Percentiles rank a stretch among this genome's conserved stretches.
These are phyloP conservation scores for Seminavis robusta DNA, from an alignment of 108 stramenopile genomes.

Conservation along the genomic window DNA sequence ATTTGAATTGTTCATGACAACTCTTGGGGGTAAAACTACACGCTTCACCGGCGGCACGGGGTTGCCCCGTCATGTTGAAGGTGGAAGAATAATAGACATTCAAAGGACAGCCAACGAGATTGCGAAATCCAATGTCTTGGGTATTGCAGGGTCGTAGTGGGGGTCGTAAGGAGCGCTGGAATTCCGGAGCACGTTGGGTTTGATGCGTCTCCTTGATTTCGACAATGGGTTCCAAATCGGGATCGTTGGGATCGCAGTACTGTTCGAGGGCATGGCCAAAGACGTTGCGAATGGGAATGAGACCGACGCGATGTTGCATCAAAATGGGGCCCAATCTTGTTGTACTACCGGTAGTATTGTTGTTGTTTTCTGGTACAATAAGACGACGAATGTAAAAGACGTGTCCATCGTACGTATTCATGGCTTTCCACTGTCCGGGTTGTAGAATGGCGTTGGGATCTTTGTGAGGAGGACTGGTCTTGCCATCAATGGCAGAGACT, in stretches of 20 bases:
- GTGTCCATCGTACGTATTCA: too few relatives aligned
- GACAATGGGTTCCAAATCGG: slow-evolving; percentile 24
- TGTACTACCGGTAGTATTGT: slow-evolving; percentile 15
- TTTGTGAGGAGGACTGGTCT: slow-evolving; percentile 24
- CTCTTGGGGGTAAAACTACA: too few relatives aligned
- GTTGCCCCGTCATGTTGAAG: too few relatives aligned
- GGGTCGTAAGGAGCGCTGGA: background rate
- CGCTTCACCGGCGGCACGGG: too few relatives aligned
- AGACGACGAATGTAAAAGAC: too few relatives aligned
- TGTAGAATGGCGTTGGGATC: slow-evolving; percentile 26
- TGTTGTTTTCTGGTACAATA: slow-evolving; percentile 26
- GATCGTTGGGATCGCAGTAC: slow-evolving; percentile 9
- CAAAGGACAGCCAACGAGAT: slow-evolving; percentile 34
- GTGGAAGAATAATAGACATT: slow-evolving; percentile 35
- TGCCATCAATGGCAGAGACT: slow-evolving; percentile 26
- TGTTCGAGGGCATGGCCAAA: slow-evolving; percentile 6
- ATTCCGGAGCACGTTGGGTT: too few relatives aligned
- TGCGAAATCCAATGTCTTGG: slow-evolving; percentile 25
- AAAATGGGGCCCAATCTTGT: too few relatives aligned
- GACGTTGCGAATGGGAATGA: slow-evolving; percentile 36
- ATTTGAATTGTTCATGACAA: slow-evolving; percentile 32
- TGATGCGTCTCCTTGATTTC: too few relatives aligned
- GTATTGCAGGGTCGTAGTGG: slow-evolving; percentile 17
- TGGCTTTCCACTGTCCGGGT: too few relatives aligned
- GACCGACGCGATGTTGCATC: slow-evolving; percentile 30